Percentiles rank a stretch among this genome's conserved stretches.
Conservation (phyloP, 768 basidiomycete genomes). For the Auriculariales sp. region DNA sequence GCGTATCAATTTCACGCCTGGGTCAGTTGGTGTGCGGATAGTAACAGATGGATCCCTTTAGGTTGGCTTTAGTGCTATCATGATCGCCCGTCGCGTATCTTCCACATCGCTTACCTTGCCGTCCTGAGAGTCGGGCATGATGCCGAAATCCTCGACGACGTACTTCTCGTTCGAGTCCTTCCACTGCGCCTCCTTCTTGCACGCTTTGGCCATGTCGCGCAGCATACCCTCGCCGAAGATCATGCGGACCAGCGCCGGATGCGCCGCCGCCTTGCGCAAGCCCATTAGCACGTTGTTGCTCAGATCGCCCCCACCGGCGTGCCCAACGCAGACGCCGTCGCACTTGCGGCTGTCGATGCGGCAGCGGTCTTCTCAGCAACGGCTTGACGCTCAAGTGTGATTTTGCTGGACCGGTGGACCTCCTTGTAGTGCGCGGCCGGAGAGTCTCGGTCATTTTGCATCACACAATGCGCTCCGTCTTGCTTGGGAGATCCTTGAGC, state of each 20-base stretch:
- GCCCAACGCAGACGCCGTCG: constrained; percentile 18
- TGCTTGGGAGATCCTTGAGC: constrained; percentile 81
- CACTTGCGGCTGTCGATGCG: constrained; percentile 12
- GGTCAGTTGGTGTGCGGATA: no score
- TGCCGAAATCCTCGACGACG: constrained; percentile 94
- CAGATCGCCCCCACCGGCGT: constrained; percentile 40
- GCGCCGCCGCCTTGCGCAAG: constrained; percentile 86
- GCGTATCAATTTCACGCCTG: no score
- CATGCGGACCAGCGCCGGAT: constrained; percentile 90
- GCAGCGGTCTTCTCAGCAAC: constrained; percentile 14
- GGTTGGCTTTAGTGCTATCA: no score
- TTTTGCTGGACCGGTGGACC: constrained; percentile 71
- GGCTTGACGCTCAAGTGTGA: constrained; percentile 37
- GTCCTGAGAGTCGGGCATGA: constrained; percentile 98
- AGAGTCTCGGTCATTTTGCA: constrained; percentile 85
- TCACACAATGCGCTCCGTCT: constrained; percentile 87
- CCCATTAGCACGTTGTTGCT: constrained; percentile 95
- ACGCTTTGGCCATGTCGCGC: constrained; percentile 58
- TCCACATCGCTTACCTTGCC: no score
- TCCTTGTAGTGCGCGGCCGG: constrained; percentile 66
- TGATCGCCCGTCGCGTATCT: no score
- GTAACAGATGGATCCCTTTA: no score
- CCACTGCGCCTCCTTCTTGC: constrained; percentile 87
- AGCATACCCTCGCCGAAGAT: constrained; percentile 68
- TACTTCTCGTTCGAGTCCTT: constrained; percentile 34